Evolutionary conservation across 192 early-diverging fungal species (phyloP).

Genomic region (Funneliformis mosseae): DNA sequence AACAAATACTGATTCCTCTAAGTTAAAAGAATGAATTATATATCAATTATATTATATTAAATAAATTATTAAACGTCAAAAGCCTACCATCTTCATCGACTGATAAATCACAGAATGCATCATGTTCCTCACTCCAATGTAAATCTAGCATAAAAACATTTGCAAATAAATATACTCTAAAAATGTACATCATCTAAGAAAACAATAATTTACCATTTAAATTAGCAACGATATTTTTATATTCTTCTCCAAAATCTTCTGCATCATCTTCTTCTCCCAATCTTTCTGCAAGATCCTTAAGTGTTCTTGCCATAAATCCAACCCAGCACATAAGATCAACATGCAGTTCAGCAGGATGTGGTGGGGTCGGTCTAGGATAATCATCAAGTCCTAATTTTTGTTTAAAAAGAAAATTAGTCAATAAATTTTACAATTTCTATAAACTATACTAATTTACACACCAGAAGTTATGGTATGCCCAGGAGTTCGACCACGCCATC

Average conservation of each 20-base stretch:
- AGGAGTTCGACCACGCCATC: conserved; percentile 86
- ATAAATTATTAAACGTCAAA: neutral
- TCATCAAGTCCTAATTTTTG: conserved; percentile 86
- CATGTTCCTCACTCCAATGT: conserved; percentile 69
- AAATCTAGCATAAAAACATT: conserved; percentile 42
- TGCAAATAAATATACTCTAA: no score
- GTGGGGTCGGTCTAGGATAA: conserved; percentile 80
- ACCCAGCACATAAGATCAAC: conserved; percentile 83
- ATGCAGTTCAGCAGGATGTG: conserved; percentile 75
- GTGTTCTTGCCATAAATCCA: conserved; percentile 56
- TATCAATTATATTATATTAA: no score
- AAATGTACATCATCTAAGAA: conserved; percentile 49
- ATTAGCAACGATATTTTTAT: conserved; percentile 54
- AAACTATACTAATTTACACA: no score
- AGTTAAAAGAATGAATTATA: neutral
- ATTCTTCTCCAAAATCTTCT: conserved; percentile 54
- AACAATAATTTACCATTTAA: conserved; percentile 58
- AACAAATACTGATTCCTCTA: conserved; percentile 53
- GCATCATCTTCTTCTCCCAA: conserved; percentile 61
- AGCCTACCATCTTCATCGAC: conserved; percentile 53
- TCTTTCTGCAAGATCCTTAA: conserved; percentile 61
- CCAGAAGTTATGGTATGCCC: conserved; percentile 87
- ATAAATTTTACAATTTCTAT: no score
- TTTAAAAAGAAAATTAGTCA: no score
- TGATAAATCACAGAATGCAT: conserved; percentile 67